phyloP scores from a whole-genome alignment of 805 yeast species.

The Candida qinlingensis region DNA sequence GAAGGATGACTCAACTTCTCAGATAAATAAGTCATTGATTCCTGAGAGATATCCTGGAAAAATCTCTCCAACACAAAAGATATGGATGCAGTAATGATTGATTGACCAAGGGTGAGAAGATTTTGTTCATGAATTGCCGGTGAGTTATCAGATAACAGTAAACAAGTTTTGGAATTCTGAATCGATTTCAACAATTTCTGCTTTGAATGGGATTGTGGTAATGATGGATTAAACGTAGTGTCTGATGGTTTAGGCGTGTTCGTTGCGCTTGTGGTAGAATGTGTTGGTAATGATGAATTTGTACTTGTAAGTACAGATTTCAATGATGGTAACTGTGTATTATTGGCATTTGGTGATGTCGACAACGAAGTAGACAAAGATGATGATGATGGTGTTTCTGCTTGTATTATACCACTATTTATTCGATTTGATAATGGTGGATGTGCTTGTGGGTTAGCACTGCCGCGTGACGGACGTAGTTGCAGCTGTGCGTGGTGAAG shows the following conservation, averaged over 20 bases:
- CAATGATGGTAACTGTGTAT: slow-evolving; percentile 4
- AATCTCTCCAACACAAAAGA: slow-evolving; percentile 61
- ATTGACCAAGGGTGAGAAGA: slow-evolving; percentile 52
- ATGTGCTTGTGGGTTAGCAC: background rate
- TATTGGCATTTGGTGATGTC: background rate
- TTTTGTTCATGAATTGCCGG: slow-evolving; percentile 33
- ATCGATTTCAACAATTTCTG: slow-evolving; percentile 41
- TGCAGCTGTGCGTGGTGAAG: background rate
- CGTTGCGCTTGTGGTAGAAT: background rate
- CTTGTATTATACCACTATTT: background rate
- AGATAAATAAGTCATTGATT: slow-evolving; percentile 48
- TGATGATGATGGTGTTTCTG: background rate
- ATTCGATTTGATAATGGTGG: background rate
- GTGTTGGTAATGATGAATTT: slow-evolving; percentile 4
- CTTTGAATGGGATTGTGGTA: slow-evolving; percentile 12
- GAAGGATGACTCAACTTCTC: slow-evolving; percentile 39
- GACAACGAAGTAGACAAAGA: slow-evolving; percentile 2
- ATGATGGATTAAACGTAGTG: slow-evolving; percentile 9
- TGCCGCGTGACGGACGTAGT: background rate
- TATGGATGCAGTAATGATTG: slow-evolving; percentile 48
- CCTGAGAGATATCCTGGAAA: slow-evolving; percentile 46
- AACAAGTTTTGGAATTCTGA: slow-evolving; percentile 60
- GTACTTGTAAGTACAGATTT: slow-evolving; percentile 2
- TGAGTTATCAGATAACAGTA: slow-evolving; percentile 35
- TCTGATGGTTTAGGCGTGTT: slow-evolving; percentile 4